Percentiles rank a stretch among this genome's conserved stretches.
phyloP scores from a whole-genome alignment of 2,329 filamentous ascomycete species.

The Colletotrichum cuscutae region DNA sequence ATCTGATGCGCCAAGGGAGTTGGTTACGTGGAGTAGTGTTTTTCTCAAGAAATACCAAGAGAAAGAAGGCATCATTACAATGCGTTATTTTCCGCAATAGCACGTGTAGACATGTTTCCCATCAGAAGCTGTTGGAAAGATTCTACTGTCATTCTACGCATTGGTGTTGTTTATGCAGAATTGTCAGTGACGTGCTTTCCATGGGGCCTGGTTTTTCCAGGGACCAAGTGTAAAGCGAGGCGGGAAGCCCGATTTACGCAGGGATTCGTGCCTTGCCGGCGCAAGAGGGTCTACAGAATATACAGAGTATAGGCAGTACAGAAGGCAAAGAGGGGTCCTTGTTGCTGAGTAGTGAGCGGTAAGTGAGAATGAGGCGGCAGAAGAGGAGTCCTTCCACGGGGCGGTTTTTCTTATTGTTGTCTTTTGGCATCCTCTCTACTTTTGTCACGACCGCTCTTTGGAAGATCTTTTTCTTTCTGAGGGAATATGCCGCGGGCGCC shows the following conservation, averaged over 20 bases:
- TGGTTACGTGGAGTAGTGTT: neutral
- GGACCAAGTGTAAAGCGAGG: conserved; percentile 10
- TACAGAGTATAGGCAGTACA: neutral
- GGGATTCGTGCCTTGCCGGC: conserved; percentile 21
- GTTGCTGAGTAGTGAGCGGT: neutral
- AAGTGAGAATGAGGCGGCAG: neutral
- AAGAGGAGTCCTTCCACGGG: neutral
- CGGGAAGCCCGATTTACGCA: conserved; percentile 32
- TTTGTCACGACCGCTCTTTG: conserved; percentile 7
- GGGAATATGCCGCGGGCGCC: neutral
- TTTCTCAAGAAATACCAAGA: neutral
- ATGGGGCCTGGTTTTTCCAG: conserved; percentile 4
- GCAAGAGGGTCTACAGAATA: neutral
- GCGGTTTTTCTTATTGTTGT: too few species aligned
- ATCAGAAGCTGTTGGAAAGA: neutral
- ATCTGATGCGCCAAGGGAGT: neutral
- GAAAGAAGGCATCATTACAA: neutral
- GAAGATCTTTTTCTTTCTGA: neutral
- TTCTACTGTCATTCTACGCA: conserved; percentile 3
- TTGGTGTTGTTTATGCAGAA: conserved; percentile 29
- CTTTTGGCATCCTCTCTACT: too few species aligned
- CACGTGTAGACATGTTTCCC: neutral
- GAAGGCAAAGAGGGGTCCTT: neutral
- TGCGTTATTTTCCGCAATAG: neutral
- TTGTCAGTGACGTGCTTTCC: conserved; percentile 21